These are phyloP conservation scores for Elsinoe batatas DNA, from an alignment of 2,329 filamentous ascomycete genomes.

Conservation along the genomic window DNA sequence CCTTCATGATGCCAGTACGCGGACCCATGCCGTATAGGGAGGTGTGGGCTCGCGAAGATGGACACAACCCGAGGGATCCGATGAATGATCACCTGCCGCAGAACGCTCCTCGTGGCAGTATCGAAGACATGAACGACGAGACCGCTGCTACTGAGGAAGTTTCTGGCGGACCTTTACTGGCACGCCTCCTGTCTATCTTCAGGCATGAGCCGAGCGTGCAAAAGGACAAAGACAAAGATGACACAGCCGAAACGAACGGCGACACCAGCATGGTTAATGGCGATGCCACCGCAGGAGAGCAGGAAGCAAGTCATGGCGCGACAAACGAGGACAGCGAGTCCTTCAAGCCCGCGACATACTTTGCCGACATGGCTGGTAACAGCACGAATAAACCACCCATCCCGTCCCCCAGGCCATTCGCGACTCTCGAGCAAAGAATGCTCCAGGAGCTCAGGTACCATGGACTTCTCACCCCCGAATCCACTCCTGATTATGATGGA, in stretches of 20 bases:
- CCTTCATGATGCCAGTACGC: conserved; percentile 77
- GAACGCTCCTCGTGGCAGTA: conserved; percentile 74
- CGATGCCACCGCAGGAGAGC: conserved; percentile 28
- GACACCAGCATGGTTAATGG: conserved; percentile 32
- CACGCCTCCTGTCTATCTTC: conserved; percentile 69
- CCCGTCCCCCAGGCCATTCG: conserved; percentile 70
- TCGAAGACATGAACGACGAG: conserved; percentile 79
- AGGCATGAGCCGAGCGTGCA: conserved; percentile 60
- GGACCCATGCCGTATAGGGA: conserved; percentile 81
- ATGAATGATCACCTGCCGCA: conserved; percentile 54
- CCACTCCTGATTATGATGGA: conserved; percentile 67
- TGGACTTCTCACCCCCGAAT: conserved; percentile 57
- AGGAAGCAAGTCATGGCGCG: conserved; percentile 31
- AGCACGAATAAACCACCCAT: conserved; percentile 23
- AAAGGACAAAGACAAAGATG: conserved; percentile 44
- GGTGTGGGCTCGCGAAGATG: conserved; percentile 90
- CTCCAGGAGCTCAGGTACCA: conserved; percentile 86
- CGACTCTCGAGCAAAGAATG: conserved; percentile 78
- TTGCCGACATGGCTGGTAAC: conserved; percentile 40
- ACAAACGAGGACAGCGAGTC: conserved; percentile 28
- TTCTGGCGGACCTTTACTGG: conserved; percentile 76
- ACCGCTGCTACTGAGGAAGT: conserved; percentile 81
- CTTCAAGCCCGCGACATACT: conserved; percentile 59
- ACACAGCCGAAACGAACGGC: conserved; percentile 43
- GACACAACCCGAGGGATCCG: conserved; percentile 62